A percentile compares a stretch with the other conserved stretches of the same genome.
Conservation (phyloP, 495 filamentous ascomycete species). For the Penicillium pulvis region DNA sequence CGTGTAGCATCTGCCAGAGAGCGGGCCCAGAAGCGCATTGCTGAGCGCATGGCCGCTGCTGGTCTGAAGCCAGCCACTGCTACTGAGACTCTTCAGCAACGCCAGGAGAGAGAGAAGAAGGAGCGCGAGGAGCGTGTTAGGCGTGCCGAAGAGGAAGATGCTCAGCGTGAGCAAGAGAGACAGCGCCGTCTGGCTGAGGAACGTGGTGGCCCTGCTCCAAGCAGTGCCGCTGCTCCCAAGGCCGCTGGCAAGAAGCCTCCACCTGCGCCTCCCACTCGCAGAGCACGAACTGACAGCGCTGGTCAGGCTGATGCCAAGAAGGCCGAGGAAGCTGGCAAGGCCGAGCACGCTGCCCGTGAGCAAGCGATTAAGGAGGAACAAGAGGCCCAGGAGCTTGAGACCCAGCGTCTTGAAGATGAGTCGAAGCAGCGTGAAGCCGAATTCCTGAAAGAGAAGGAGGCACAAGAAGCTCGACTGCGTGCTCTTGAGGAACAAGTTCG, state of each 20-base stretch:
- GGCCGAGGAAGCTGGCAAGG: constrained; percentile 58
- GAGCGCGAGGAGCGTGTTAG: constrained; percentile 83
- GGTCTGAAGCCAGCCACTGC: constrained; percentile 75
- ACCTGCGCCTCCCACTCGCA: constrained; percentile 78
- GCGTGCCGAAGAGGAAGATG: constrained; percentile 94
- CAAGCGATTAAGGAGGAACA: constrained; percentile 68
- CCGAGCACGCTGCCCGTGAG: constrained; percentile 55
- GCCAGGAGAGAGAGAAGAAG: constrained; percentile 82
- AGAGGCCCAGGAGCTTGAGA: constrained; percentile 73
- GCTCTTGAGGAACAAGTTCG: constrained; percentile 92
- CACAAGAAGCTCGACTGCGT: constrained; percentile 76
- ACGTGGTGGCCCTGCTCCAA: constrained; percentile 56
- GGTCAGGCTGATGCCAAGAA: constrained; percentile 56
- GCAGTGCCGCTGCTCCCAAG: constrained; percentile 49
- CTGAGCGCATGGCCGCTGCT: constrained; percentile 92
- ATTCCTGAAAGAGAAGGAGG: constrained; percentile 75
- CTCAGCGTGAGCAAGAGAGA: constrained; percentile 82
- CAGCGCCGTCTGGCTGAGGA: constrained; percentile 86
- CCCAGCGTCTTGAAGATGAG: constrained; percentile 75
- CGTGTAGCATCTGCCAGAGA: constrained; percentile 95
- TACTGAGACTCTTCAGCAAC: constrained; percentile 77
- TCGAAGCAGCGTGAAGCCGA: constrained; percentile 76
- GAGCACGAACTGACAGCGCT: constrained; percentile 64
- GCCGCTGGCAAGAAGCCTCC: constrained; percentile 74
- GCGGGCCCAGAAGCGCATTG: constrained; percentile 95